Conservation (phyloP, 2,329 filamentous ascomycete species). For the Colletotrichum neosansevieriae region DNA sequence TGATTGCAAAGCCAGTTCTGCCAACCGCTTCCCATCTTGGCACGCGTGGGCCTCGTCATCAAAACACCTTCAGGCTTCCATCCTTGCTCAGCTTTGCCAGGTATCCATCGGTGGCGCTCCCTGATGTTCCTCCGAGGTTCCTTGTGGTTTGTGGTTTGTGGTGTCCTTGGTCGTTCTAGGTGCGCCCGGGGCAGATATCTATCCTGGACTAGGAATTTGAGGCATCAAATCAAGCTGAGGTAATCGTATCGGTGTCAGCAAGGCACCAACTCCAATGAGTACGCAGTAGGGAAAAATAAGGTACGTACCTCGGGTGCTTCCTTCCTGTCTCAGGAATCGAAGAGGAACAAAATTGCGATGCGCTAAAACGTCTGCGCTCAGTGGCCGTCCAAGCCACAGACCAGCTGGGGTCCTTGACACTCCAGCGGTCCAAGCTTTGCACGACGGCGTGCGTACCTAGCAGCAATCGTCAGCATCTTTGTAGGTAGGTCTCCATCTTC, state of each 20-base stretch:
- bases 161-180: too few relatives aligned
- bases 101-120: not conserved
- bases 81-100: conserved; percentile 23
- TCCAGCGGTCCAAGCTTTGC: conserved; percentile 27
- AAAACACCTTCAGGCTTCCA: conserved; percentile 29
- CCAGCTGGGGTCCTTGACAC: conserved; percentile 10
- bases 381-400: not conserved
- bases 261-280: not conserved
- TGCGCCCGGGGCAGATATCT: not conserved
- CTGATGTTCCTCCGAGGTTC: too few relatives aligned
- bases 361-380: not conserved
- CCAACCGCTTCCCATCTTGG: conserved; percentile 29
- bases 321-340: not conserved
- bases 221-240: not conserved
- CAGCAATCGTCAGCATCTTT: not conserved
- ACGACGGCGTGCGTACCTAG: not conserved
- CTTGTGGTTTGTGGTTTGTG: not conserved
- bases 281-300: too few relatives aligned
- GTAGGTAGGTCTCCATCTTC: not conserved
- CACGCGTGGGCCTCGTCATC: conserved; percentile 37
- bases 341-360: conserved; percentile 3
- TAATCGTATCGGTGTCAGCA: not conserved
- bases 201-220: not conserved
- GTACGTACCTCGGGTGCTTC: not conserved
- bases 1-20: not conserved